Evolutionary conservation across 331 rosid species (phyloP).

Genomic region (Acacia pycnantha): DNA sequence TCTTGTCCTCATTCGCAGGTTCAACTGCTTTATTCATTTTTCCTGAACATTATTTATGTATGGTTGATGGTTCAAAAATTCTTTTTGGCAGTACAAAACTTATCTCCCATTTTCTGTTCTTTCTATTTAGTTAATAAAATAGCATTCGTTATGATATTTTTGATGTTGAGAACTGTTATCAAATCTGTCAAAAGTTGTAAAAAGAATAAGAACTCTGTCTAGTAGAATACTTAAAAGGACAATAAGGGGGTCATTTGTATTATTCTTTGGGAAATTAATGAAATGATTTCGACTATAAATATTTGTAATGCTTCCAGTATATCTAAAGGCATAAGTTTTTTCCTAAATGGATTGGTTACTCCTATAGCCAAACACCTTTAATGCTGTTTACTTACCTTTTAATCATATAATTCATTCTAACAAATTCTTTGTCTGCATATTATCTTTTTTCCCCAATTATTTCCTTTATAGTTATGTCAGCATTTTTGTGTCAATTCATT

Average conservation of each 20-base stretch:
- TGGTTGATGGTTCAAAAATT: not conserved
- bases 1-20: not conserved
- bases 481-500: conserved; percentile 6
- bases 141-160: conserved; percentile 16
- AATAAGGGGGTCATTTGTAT: not conserved
- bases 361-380: not conserved
- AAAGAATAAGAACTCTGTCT: not conserved
- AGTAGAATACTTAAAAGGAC: conserved; percentile 11
- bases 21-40: not conserved
- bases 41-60: conserved; percentile 13
- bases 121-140: not conserved
- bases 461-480: not conserved
- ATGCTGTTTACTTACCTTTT: not conserved
- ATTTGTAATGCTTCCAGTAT: not conserved
- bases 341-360: not conserved
- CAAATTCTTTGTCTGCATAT: not conserved
- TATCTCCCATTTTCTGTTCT: conserved; percentile 8
- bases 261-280: not conserved
- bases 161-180: not conserved
- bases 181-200: not conserved
- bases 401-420: not conserved
- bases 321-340: not conserved
- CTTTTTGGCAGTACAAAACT: not conserved
- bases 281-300: not conserved
- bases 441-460: not conserved